phyloP scores from a whole-genome alignment of 345 rosid genomes.

The Garcia nutans region DNA sequence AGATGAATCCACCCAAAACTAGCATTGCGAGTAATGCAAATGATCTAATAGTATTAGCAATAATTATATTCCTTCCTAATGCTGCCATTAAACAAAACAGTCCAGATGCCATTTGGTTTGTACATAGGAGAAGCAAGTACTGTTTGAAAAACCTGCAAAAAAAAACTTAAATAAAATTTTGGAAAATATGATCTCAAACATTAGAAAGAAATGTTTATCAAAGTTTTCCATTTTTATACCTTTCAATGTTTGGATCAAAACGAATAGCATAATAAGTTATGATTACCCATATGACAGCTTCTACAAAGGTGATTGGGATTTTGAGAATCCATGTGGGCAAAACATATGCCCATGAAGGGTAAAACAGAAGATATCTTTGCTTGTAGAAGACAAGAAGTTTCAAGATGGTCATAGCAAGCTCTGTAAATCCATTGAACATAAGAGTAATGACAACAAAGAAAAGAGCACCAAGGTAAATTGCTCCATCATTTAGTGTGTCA shows the following conservation, averaged over 20 bases:
- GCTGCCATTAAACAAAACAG: constrained; percentile 56
- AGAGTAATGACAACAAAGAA: constrained; percentile 50
- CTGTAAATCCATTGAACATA: constrained; percentile 81
- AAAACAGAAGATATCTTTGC: constrained; percentile 81
- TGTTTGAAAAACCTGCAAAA: constrained; percentile 54
- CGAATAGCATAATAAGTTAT: constrained; percentile 57
- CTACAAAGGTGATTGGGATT: constrained; percentile 63
- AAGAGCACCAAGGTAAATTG: constrained; percentile 61
- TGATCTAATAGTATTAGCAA: constrained; percentile 59
- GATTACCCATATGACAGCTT: constrained; percentile 59
- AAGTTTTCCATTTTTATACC: constrained; percentile 28
- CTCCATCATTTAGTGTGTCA: constrained; percentile 58
- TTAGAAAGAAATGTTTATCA: not conserved
- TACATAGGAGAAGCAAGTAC: constrained; percentile 42
- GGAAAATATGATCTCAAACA: not conserved
- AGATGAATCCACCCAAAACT: constrained; percentile 61
- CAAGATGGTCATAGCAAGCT: constrained; percentile 67
- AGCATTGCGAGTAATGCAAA: constrained; percentile 45
- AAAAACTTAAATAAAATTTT: constrained; percentile 18
- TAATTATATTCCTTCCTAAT: constrained; percentile 55
- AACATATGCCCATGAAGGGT: constrained; percentile 88
- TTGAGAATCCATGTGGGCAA: constrained; percentile 80
- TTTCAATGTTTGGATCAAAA: constrained; percentile 45
- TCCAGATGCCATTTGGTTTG: constrained; percentile 59
- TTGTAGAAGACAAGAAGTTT: constrained; percentile 90